phyloP scores from a whole-genome alignment of 371 early-diverging fungal genomes.

The Blastocladiella emersonii region DNA sequence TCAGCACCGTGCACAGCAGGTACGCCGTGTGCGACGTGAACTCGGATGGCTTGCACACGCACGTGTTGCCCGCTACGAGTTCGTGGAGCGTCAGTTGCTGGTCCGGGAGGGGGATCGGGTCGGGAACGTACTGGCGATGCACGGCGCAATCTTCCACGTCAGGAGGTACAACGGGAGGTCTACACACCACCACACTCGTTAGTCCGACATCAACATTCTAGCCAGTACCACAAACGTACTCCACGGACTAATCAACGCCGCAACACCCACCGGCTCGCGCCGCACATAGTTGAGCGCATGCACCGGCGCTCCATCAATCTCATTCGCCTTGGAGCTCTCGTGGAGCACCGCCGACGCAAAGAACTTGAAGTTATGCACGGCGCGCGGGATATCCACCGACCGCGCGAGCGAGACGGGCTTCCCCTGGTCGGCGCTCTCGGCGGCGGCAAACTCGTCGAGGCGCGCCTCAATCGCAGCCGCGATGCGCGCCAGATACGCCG shows the following conservation, averaged over 20 bases:
- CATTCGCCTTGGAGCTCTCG: constrained; percentile 7
- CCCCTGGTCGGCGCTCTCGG: constrained; percentile 47
- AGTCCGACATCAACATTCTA: background rate
- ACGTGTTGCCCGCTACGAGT: constrained; percentile 39
- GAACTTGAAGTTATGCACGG: constrained; percentile 50
- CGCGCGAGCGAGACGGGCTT: constrained; percentile 46
- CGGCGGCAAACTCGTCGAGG: constrained; percentile 27
- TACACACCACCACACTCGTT: constrained; percentile 7
- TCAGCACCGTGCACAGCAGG: constrained; percentile 41
- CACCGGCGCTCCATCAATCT: background rate
- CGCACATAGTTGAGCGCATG: constrained; percentile 27
- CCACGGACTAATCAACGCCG: constrained; percentile 56
- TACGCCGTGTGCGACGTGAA: constrained; percentile 52
- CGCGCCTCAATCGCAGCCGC: constrained; percentile 45
- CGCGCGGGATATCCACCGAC: constrained; percentile 50
- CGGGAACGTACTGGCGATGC: constrained; percentile 32
- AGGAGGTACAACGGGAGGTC: constrained; percentile 45
- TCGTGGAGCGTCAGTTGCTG: constrained; percentile 2
- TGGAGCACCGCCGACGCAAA: constrained; percentile 40
- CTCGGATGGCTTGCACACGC: constrained; percentile 60
- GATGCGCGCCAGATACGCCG: constrained; percentile 31
- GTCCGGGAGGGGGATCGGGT: constrained; percentile 7
- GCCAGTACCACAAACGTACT: constrained; percentile 24
- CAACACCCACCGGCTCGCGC: constrained; percentile 48
- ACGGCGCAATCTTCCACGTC: constrained; percentile 67